These are phyloP conservation scores for Nothophytophthora sp. DNA, from an alignment of 352 stramenopile genomes.

Conservation along the genomic window DNA sequence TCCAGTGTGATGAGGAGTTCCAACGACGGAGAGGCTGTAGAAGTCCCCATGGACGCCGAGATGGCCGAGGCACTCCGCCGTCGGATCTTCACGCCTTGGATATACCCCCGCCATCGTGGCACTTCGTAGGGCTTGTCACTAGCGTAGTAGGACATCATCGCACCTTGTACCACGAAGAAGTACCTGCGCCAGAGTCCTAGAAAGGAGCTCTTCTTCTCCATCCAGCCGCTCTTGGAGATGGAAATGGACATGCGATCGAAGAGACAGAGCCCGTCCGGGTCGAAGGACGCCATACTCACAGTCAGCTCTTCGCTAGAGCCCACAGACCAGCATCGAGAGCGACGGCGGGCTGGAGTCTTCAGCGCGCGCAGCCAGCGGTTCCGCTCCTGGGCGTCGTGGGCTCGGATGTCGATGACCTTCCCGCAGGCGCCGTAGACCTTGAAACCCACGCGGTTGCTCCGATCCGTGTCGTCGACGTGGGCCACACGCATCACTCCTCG, in stretches of 20 bases:
- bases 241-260: constrained; percentile 65
- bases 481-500: constrained; percentile 70
- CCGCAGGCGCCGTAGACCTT: constrained; percentile 72
- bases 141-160: constrained; percentile 75
- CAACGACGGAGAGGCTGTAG: constrained; percentile 17
- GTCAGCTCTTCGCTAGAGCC: constrained; percentile 53
- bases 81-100: constrained; percentile 41
- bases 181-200: constrained; percentile 64
- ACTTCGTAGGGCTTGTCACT: constrained; percentile 79
- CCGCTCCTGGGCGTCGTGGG: constrained; percentile 55
- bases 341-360: constrained; percentile 59
- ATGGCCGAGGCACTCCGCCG: constrained; percentile 16
- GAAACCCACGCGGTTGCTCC: constrained; percentile 55
- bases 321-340: constrained; percentile 64
- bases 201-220: constrained; percentile 64
- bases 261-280: constrained; percentile 48
- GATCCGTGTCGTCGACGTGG: constrained; percentile 64
- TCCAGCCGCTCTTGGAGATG: constrained; percentile 64
- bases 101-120: constrained; percentile 59
- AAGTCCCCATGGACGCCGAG: constrained; percentile 6
- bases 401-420: constrained; percentile 70
- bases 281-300: constrained; percentile 57
- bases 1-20: constrained; percentile 39
- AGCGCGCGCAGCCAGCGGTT: constrained; percentile 70
- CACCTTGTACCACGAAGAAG: constrained; percentile 76